Evolutionary conservation across 371 early-diverging fungal species (phyloP), one percentile per base, ranked within the genome.

Genomic region (Mortierella sp.): DNA sequence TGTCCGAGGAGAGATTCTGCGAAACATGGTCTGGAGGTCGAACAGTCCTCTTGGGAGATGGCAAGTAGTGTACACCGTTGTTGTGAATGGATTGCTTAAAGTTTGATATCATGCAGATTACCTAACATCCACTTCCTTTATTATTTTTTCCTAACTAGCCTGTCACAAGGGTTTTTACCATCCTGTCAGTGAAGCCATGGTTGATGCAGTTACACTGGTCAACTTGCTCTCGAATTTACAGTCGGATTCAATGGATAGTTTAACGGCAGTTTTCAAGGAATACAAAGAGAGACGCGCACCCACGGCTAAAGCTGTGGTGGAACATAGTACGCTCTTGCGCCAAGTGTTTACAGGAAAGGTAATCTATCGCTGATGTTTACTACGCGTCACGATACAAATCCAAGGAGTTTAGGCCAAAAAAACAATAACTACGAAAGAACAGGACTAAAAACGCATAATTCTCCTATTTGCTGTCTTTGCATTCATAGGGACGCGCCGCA

Each of bases 1-100:
- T 86, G 86, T 63, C 77, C 16, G 86, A 86, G 63, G 86, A 86
- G 46, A 79, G 86, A 4, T 75, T 54, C 43, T 86, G 82, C 32
- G 86, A 86, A 74, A 86, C 86, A 11, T 86, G 86, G 86, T 82
- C 79, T 68, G 82, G 79, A 8, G 86, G 82, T 0, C 73, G 86
- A n/a, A 78, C 78, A 16, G 86, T 82, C 21, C 86, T 86, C 44
- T 24, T 86, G 4, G 86, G 86, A 7, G 86, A 86, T 60, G 85
- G 85, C 79, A 81, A 46, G 78, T 49, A 46, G 35, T 21, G 4
- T 43, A 18, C 43, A 18, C 49, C 14, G 21, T 44, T 24, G 3
- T 18, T 60, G 21, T 16, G 63, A 6, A 35, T 16, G 11, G 2
- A n/a, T 29, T 44, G 72, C 0, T 38, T 7, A n/a, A 49, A 48